phyloP scores from a whole-genome alignment of 768 basidiomycete species.

The Guyanaporus albipodus region DNA sequence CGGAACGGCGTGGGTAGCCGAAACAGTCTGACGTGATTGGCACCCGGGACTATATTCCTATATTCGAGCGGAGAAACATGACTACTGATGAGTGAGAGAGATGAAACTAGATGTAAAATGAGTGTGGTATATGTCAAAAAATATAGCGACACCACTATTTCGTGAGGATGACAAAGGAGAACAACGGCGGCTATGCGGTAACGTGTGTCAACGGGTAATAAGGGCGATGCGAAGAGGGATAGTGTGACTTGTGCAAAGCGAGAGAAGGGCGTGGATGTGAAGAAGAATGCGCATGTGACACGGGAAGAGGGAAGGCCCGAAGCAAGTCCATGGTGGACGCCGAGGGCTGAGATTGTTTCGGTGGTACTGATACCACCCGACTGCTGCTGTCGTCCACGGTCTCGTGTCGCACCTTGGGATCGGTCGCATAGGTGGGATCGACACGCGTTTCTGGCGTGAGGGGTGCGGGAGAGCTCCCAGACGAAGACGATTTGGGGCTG shows the following conservation, averaged over 20 bases:
- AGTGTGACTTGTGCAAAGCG: constrained; percentile 25
- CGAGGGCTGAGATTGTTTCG: constrained; percentile 23
- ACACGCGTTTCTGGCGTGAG: constrained; percentile 28
- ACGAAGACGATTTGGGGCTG: constrained; percentile 37
- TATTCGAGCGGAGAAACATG: constrained; percentile 1
- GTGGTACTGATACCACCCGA: constrained; percentile 20
- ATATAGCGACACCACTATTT: constrained; percentile 32
- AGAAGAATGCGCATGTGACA: too few relatives aligned
- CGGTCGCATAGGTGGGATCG: constrained; percentile 18
- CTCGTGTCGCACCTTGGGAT: constrained; percentile 28
- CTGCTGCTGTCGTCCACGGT: constrained; percentile 25
- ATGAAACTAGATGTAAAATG: constrained; percentile 4
- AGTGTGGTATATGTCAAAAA: constrained; percentile 32
- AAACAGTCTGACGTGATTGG: too few relatives aligned
- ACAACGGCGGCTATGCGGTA: constrained; percentile 15
- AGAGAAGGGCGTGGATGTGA: constrained; percentile 17
- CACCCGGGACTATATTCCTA: too few relatives aligned
- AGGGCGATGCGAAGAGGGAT: constrained; percentile 24
- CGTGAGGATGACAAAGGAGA: background rate
- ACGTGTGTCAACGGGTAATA: constrained; percentile 21
- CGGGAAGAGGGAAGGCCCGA: constrained; percentile 46
- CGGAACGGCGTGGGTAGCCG: too few relatives aligned
- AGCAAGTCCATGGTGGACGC: constrained; percentile 42
- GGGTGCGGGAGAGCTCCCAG: constrained; percentile 32
- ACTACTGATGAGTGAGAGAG: too few relatives aligned